Conservation (phyloP, 768 basidiomycete species). For the Suillus weaverae region DNA sequence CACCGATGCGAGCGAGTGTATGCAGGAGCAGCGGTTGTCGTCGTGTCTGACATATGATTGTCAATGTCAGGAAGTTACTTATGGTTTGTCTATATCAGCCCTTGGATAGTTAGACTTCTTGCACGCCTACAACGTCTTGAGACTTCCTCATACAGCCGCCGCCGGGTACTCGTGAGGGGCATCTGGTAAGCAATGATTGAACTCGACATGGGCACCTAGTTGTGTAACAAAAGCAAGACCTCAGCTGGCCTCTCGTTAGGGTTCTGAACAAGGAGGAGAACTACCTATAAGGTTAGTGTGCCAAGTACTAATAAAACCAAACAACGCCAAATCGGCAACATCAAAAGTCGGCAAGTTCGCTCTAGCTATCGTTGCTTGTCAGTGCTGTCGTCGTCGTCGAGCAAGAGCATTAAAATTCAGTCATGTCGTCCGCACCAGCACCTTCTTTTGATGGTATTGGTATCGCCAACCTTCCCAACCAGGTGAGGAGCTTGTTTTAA, state of each 20-base stretch:
- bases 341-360: slow-evolving; percentile 24
- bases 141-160: no score
- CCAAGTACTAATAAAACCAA: slow-evolving; percentile 24
- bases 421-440: slow-evolving; percentile 28
- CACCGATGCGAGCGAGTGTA: no score
- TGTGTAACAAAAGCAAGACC: not conserved
- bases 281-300: not conserved
- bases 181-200: no score
- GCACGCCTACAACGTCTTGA: no score
- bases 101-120: no score
- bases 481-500: slow-evolving; percentile 51
- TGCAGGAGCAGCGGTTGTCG: no score
- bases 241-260: no score
- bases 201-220: no score
- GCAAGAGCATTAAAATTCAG: slow-evolving; percentile 13
- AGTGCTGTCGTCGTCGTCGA: slow-evolving; percentile 14
- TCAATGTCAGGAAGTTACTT: no score
- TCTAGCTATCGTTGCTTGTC: slow-evolving; percentile 14
- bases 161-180: no score
- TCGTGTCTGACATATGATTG: no score
- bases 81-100: no score
- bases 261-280: not conserved
- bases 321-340: slow-evolving; percentile 23
- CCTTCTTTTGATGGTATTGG: slow-evolving; percentile 75
- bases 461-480: slow-evolving; percentile 97